Conservation (phyloP, 768 basidiomycete genomes). For the Tylopilus intermedius region DNA sequence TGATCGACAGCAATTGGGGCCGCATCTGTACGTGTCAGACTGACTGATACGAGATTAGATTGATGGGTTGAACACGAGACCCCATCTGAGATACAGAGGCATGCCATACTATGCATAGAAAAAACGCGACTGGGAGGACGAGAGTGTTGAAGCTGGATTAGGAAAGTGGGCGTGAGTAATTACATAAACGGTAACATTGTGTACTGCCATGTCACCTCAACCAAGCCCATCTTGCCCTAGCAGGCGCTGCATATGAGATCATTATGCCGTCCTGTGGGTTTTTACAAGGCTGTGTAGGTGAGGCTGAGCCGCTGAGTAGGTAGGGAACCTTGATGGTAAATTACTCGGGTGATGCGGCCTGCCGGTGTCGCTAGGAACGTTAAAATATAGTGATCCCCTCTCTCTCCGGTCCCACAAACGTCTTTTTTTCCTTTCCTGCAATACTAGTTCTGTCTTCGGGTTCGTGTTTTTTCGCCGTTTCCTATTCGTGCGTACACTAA, state of each 20-base stretch:
- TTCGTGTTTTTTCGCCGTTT: neutral
- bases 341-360: slow-evolving; percentile 17
- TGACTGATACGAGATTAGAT: no score
- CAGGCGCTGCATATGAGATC: slow-evolving; percentile 6
- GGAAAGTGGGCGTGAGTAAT: neutral
- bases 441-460: neutral
- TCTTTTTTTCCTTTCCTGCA: neutral
- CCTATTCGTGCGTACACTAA: neutral
- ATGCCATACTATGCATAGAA: neutral
- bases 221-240: neutral
- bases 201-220: neutral
- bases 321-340: slow-evolving; percentile 10
- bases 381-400: slow-evolving; percentile 12
- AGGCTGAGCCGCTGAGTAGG: neutral
- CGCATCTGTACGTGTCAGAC: no score
- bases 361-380: slow-evolving; percentile 15
- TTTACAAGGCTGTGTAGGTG: slow-evolving; percentile 13
- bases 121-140: no score
- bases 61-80: no score
- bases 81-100: no score
- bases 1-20: neutral
- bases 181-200: neutral
- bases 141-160: no score
- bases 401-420: neutral
- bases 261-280: neutral